Conservation (phyloP, 2,329 filamentous ascomycete genomes). For the Paraphaeosphaeria sporulosa region DNA sequence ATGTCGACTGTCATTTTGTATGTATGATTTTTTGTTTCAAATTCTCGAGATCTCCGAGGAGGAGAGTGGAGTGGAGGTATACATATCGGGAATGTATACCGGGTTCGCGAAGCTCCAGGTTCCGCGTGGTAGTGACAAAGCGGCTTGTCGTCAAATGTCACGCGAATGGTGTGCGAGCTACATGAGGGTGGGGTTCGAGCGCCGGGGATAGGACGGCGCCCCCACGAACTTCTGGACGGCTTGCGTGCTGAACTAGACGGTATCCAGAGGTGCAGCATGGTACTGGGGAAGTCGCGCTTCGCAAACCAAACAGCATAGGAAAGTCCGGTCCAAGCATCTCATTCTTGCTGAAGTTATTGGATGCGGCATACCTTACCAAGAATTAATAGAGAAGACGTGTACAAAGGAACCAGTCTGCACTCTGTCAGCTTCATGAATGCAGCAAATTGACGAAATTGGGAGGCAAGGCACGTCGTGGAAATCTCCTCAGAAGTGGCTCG, state of each 20-base stretch:
- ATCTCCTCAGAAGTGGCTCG: no score
- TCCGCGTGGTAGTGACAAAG: slow-evolving; percentile 21
- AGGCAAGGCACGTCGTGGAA: no score
- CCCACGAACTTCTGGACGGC: not conserved
- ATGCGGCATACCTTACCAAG: no score
- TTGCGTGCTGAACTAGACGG: not conserved
- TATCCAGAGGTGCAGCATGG: no score
- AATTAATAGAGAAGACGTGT: no score
- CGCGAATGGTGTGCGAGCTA: slow-evolving; percentile 24
- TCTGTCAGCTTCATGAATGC: no score
- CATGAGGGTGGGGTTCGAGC: slow-evolving; percentile 1
- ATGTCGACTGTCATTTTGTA: slow-evolving; percentile 19
- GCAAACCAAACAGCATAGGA: no score
- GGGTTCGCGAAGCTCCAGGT: slow-evolving; percentile 5
- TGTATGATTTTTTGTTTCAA: not conserved
- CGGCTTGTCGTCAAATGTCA: slow-evolving; percentile 22
- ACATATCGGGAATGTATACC: not conserved
- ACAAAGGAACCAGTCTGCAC: no score
- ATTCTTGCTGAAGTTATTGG: no score
- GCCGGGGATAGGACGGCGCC: not conserved
- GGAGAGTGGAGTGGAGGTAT: not conserved
- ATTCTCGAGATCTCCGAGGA: not conserved
- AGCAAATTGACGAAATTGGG: no score
- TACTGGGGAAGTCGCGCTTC: no score
- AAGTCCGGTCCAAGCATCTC: no score